Percentiles rank a stretch among this genome's conserved stretches.
Conservation (phyloP, 140 eudicot genomes). For the Senecio squalidus region DNA sequence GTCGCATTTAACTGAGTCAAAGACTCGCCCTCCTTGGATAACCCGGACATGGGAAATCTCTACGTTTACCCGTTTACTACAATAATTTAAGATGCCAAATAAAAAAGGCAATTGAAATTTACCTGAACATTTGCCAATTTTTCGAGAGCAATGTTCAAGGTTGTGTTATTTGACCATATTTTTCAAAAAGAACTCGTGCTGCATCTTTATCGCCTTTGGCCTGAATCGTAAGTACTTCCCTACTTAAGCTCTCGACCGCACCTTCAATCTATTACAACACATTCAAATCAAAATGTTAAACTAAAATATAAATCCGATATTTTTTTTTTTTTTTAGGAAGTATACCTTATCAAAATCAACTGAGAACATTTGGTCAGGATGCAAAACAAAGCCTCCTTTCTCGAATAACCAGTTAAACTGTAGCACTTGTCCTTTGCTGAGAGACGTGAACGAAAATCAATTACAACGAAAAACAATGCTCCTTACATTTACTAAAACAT, state of each 20-base stretch:
- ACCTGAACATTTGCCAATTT: conserved; percentile 69
- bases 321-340: not conserved
- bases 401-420: conserved; percentile 89
- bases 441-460: not conserved
- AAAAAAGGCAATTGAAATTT: not conserved
- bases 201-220: conserved; percentile 86
- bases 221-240: conserved; percentile 81
- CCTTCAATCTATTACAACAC: conserved; percentile 53
- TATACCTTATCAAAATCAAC: conserved; percentile 85
- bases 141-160: conserved; percentile 62
- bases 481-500: not conserved
- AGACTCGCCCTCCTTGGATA: too few species aligned
- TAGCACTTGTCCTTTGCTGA: conserved; percentile 94
- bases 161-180: conserved; percentile 55
- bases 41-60: not conserved
- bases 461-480: not conserved
- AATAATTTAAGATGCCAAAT: not conserved
- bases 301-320: not conserved
- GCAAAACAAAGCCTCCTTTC: conserved; percentile 72
- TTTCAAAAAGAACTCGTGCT: conserved; percentile 56
- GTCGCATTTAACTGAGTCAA: too few species aligned
- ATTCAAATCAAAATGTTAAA: not conserved
- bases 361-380: conserved; percentile 59
- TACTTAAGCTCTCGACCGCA: conserved; percentile 77
- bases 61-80: not conserved